phyloP scores from a whole-genome alignment of 495 filamentous ascomycete species.

The Aspergillus conjunctus region DNA sequence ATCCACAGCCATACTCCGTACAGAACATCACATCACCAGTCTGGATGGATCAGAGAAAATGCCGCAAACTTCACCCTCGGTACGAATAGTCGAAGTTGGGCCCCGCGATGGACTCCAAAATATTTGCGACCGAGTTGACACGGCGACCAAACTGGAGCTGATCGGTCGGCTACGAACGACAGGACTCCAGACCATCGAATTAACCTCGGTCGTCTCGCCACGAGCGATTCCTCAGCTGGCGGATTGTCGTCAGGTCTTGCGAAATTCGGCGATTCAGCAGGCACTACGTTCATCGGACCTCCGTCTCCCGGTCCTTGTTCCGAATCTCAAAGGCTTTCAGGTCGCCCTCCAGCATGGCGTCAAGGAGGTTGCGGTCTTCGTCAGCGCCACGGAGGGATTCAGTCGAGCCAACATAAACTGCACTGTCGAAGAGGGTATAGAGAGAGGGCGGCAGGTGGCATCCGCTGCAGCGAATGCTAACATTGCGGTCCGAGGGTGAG shows the following conservation, averaged over 20 bases:
- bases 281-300: slow-evolving; percentile 14
- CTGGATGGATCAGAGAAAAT: not conserved
- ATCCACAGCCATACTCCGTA: not conserved
- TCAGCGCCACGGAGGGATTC: slow-evolving; percentile 47
- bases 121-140: slow-evolving; percentile 35
- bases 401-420: slow-evolving; percentile 50
- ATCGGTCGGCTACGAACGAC: slow-evolving; percentile 34
- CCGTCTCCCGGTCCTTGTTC: slow-evolving; percentile 42
- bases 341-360: slow-evolving; percentile 34
- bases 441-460: slow-evolving; percentile 30
- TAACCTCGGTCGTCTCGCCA: slow-evolving; percentile 49
- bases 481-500: slow-evolving; percentile 44
- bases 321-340: slow-evolving; percentile 46
- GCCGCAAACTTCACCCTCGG: slow-evolving; percentile 6
- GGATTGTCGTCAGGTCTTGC: slow-evolving; percentile 39
- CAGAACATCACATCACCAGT: too few relatives aligned
- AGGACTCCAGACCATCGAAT: slow-evolving; percentile 40
- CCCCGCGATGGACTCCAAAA: slow-evolving; percentile 51
- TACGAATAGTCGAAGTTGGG: slow-evolving; percentile 50
- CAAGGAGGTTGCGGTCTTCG: slow-evolving; percentile 45
- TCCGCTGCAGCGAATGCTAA: slow-evolving; percentile 21
- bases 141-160: slow-evolving; percentile 39
- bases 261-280: slow-evolving; percentile 8
- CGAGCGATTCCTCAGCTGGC: slow-evolving; percentile 45
- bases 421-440: slow-evolving; percentile 31